phyloP scores from a whole-genome alignment of 768 basidiomycete genomes.

The Tubosaeta brunneosetosa region DNA sequence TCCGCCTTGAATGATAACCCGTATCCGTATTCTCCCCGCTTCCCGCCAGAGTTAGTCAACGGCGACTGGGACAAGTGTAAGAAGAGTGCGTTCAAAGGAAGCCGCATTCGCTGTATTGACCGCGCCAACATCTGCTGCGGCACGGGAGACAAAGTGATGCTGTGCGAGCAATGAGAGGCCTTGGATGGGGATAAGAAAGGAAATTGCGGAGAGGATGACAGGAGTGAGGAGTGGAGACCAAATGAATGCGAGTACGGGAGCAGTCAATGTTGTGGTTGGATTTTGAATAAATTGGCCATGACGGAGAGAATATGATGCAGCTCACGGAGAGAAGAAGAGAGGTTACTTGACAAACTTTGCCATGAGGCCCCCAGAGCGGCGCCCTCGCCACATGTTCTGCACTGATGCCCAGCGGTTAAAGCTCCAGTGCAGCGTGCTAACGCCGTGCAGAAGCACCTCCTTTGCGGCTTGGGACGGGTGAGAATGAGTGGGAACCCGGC shows the following conservation, averaged over 20 bases:
- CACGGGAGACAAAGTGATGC: conserved; percentile 79
- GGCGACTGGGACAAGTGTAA: conserved; percentile 41
- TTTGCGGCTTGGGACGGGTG: too few relatives aligned
- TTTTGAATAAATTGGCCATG: conserved; percentile 73
- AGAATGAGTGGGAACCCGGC: too few relatives aligned
- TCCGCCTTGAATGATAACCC: conserved; percentile 57
- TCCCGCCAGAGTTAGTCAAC: conserved; percentile 48
- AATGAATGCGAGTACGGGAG: conserved; percentile 75
- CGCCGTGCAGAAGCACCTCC: too few relatives aligned
- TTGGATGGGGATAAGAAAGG: conserved; percentile 74
- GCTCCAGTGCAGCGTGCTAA: too few relatives aligned
- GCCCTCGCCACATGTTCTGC: too few relatives aligned
- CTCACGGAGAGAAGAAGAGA: too few relatives aligned
- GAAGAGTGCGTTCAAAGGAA: conserved; percentile 45
- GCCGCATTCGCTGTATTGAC: conserved; percentile 92
- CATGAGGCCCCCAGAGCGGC: too few relatives aligned
- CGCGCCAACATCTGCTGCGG: conserved; percentile 71
- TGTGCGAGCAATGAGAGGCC: conserved; percentile 63
- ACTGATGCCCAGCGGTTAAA: too few relatives aligned
- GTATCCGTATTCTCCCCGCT: conserved; percentile 53
- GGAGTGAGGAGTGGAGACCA: conserved; percentile 82
- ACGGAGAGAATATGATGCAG: conserved; percentile 9
- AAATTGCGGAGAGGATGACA: conserved; percentile 88
- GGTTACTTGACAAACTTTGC: too few relatives aligned
- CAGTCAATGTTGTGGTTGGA: conserved; percentile 71